Base-by-base conservation (phyloP, 129 eudicot genomes). In the Centella asiatica region DNA sequence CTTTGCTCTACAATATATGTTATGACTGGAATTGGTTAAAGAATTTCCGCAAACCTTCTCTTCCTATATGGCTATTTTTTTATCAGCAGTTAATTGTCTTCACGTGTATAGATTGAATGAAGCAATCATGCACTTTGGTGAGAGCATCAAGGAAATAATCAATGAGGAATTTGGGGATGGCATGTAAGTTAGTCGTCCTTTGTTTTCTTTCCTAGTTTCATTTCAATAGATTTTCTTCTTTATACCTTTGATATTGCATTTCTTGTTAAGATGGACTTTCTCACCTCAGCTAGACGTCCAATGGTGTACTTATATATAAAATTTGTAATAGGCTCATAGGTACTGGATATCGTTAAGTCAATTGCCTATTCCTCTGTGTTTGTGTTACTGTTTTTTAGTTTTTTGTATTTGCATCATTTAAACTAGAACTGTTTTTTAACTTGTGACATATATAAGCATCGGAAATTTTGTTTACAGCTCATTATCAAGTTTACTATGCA, bases 91-190 rank as follows among this genome's bases (percentile, higher is more conserved):
- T 71, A 25, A 5, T 33, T 13, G 3, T 33, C 53, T 44, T 47
- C 27, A 50, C 12, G 13, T 57, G 45, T 80, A 54, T 72, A 92
- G 98, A 72, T 69, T 92, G 56, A 75, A 87, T 72, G 98, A 92
- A 82, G 98, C 86, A 14, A 80, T 84, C 51, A 87, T 92, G 98
- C 98, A 92, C 62, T 87, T 87, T 74, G 98, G 90, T 32, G 98
- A 92, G 76, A 92, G 98, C 72, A 92, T 92, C 40, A 92, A 92
- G 71, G 96, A 92, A 31, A 84, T 92, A 26, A 78, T 92, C 66
- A 92, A 92, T 57, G 98, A 92, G 76, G 98, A 92, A 4, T 92
- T 81, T 75, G 98, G 98, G 47, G 98, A 92, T 84, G 98, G 98
- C 72, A 92, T 92, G 98, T 92, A 77, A 86, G 95, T 65, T 65